Evolutionary conservation across 2,329 filamentous ascomycete species (phyloP).

Genomic region (Fonsecaea multimorphosa): DNA sequence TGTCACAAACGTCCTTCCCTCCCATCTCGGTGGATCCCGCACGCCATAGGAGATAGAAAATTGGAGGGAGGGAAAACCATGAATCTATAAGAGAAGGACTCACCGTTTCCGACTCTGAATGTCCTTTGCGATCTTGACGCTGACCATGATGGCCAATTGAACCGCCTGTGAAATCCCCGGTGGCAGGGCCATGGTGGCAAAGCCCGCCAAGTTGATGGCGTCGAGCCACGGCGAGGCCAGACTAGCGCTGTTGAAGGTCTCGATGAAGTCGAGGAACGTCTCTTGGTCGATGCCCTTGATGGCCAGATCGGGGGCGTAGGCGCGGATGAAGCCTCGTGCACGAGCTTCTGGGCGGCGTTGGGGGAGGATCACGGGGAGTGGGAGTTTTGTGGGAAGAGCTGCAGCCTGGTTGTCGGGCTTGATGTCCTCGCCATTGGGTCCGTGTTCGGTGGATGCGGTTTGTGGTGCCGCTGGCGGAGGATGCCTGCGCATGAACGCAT

Average conservation of each 20-base stretch:
- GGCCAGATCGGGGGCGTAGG: constrained; percentile 57
- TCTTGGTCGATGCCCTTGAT: constrained; percentile 55
- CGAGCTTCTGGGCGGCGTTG: constrained; percentile 58
- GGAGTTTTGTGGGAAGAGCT: not conserved
- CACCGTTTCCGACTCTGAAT: constrained; percentile 28
- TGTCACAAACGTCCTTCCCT: no score
- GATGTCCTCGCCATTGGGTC: not conserved
- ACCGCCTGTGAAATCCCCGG: constrained; percentile 12
- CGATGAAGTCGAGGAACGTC: constrained; percentile 57
- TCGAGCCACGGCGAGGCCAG: constrained; percentile 16
- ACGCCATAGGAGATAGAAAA: no score
- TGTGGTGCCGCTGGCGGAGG: not conserved
- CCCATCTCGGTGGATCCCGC: no score
- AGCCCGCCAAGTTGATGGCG: constrained; percentile 26
- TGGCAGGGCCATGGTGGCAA: constrained; percentile 7
- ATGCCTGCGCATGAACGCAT: constrained; percentile 16
- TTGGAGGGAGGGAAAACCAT: no score
- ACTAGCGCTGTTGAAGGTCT: constrained; percentile 48
- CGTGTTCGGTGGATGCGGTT: not conserved
- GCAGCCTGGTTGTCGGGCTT: not conserved
- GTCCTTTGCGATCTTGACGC: constrained; percentile 19
- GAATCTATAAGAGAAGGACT: no score
- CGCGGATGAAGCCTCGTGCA: constrained; percentile 57
- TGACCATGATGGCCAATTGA: constrained; percentile 17
- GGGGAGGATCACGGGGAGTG: constrained; percentile 59